These are phyloP conservation scores for Xylaria sp. DNA, from an alignment of 2,329 filamentous ascomycete species.

Conservation along the genomic window DNA sequence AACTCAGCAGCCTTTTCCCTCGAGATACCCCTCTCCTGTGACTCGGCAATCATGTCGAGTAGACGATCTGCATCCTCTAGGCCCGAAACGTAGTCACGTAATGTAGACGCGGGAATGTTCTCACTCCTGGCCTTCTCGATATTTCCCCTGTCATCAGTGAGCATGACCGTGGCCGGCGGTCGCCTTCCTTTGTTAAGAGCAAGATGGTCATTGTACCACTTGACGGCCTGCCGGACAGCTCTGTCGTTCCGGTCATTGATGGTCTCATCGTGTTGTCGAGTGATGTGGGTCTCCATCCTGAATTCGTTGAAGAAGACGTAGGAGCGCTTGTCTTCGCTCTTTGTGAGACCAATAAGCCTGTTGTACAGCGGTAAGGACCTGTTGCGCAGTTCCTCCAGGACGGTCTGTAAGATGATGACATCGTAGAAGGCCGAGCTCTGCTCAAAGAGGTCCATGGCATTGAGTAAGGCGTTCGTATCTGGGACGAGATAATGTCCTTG, in stretches of 20 bases:
- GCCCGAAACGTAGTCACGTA: conserved; percentile 78
- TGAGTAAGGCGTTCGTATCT: conserved; percentile 93
- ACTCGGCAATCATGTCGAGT: conserved; percentile 89
- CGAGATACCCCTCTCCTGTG: conserved; percentile 67
- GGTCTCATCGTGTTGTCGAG: conserved; percentile 73
- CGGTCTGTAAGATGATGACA: conserved; percentile 94
- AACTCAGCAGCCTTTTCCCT: conserved; percentile 68
- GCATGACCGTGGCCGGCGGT: conserved; percentile 81
- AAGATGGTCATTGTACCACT: conserved; percentile 89
- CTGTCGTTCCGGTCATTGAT: conserved; percentile 98
- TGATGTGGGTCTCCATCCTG: conserved; percentile 84
- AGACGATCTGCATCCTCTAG: conserved; percentile 83
- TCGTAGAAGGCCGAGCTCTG: conserved; percentile 90
- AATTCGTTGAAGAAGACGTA: conserved; percentile 99
- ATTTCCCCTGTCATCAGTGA: conserved; percentile 91
- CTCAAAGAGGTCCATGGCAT: conserved; percentile 97
- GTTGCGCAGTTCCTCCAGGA: conserved; percentile 94
- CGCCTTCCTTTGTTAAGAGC: conserved; percentile 61
- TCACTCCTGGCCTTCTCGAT: conserved; percentile 79
- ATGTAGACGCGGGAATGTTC: conserved; percentile 67
- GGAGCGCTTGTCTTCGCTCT: conserved; percentile 95
- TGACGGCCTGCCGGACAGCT: conserved; percentile 80
- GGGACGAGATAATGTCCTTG: conserved; percentile 92
- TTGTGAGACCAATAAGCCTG: conserved; percentile 84
- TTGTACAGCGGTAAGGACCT: conserved; percentile 94